These are phyloP conservation scores for Rhododendron molle DNA, from an alignment of 148 eudicot species.

Conservation along the genomic window DNA sequence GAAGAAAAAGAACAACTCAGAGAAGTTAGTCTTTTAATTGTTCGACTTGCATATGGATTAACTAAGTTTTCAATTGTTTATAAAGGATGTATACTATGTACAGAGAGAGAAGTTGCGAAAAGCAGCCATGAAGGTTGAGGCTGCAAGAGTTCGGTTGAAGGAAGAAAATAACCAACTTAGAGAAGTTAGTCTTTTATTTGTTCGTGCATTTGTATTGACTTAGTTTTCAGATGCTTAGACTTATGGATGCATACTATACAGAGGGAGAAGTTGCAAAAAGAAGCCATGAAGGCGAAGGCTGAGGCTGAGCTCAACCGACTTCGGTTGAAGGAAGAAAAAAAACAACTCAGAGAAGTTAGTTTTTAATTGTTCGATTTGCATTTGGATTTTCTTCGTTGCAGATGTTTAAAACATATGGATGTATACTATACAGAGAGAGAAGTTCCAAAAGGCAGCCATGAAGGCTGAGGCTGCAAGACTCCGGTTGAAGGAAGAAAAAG, in stretches of 20 bases:
- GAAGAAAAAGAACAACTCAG: constrained; percentile 17
- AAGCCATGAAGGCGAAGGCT: constrained; percentile 44
- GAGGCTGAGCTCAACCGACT: constrained; percentile 63
- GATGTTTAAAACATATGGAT: constrained; percentile 8
- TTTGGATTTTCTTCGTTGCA: constrained; percentile 4
- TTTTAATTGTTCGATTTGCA: constrained; percentile 3
- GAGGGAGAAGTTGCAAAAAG: constrained; percentile 71
- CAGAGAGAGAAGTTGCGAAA: constrained; percentile 72
- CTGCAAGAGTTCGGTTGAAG: not conserved
- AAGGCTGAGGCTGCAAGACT: constrained; percentile 71
- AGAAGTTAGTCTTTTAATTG: constrained; percentile 33
- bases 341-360: constrained; percentile 29
- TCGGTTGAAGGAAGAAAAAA: constrained; percentile 38
- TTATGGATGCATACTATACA: constrained; percentile 21
- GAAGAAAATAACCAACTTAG: not conserved
- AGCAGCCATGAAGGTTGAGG: constrained; percentile 28
- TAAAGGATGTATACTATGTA: constrained; percentile 8
- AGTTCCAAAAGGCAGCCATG: constrained; percentile 50
- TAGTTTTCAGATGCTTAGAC: not conserved
- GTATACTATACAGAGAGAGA: constrained; percentile 52
- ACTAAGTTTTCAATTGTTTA: not conserved
- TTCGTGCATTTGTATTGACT: constrained; percentile 5
- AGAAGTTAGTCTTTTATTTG: constrained; percentile 32
- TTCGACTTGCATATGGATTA: constrained; percentile 6
- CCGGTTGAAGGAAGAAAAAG: not conserved